These are phyloP conservation scores for Myochromella boudieri DNA, from an alignment of 768 basidiomycete genomes.

Conservation along the genomic window DNA sequence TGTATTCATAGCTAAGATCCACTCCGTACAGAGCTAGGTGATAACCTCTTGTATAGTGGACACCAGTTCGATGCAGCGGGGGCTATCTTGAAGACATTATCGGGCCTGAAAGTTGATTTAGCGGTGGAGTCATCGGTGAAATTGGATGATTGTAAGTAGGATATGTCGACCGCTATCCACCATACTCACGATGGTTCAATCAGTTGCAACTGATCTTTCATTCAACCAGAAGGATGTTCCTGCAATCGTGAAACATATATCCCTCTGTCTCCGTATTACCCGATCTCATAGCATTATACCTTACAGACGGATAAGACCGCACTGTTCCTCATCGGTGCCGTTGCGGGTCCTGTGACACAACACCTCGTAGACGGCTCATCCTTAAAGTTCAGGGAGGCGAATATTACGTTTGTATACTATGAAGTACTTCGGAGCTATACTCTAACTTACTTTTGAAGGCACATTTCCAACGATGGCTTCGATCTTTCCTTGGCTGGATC, in stretches of 20 bases:
- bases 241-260: constrained; percentile 40
- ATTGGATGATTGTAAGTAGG: constrained; percentile 63
- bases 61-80: constrained; percentile 60
- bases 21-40: not conserved
- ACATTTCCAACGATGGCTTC: constrained; percentile 61
- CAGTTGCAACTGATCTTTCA: constrained; percentile 54
- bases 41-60: constrained; percentile 39
- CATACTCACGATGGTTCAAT: constrained; percentile 3
- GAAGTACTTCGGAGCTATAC: not conserved
- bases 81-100: constrained; percentile 63
- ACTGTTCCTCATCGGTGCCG: constrained; percentile 69
- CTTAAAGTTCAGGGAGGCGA: constrained; percentile 55
- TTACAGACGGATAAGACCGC: constrained; percentile 59
- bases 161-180: not conserved
- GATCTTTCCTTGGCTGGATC: constrained; percentile 59
- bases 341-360: constrained; percentile 66
- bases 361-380: constrained; percentile 57
- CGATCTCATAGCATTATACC: not conserved
- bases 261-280: not conserved
- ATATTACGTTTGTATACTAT: constrained; percentile 48
- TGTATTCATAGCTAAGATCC: constrained; percentile 1
- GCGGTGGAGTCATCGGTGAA: constrained; percentile 51
- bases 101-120: constrained; percentile 59
- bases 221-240: constrained; percentile 60
- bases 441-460: constrained; percentile 26